These are phyloP conservation scores for Cladosporium sp. DNA, from an alignment of 2,329 filamentous ascomycete genomes.

Conservation along the genomic window DNA sequence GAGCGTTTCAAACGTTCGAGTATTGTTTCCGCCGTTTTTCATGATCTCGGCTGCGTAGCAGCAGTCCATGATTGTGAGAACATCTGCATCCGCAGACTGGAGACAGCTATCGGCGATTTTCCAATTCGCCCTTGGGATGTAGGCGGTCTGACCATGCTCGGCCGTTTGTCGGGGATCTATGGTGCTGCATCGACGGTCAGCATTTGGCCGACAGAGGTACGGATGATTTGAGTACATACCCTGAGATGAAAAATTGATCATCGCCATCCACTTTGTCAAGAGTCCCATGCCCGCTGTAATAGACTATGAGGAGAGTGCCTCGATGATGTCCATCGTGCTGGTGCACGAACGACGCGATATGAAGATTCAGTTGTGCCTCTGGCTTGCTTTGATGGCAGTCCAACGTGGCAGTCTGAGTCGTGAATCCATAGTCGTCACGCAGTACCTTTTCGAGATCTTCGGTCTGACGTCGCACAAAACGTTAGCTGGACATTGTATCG, in stretches of 20 bases:
- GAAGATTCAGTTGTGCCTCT: constrained; percentile 31
- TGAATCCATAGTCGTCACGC: not conserved
- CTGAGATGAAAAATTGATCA: not conserved
- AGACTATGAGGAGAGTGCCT: constrained; percentile 26
- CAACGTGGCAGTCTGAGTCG: constrained; percentile 18
- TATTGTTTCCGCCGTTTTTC: constrained; percentile 17
- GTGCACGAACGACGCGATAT: constrained; percentile 28
- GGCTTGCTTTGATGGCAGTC: constrained; percentile 30
- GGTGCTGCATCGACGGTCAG: not conserved
- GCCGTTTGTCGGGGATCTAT: not conserved
- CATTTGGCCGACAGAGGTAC: too few relatives aligned
- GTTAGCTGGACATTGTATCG: too few relatives aligned
- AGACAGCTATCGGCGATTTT: constrained; percentile 32
- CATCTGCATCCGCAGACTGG: constrained; percentile 32
- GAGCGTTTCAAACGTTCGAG: not conserved
- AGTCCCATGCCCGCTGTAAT: constrained; percentile 37
- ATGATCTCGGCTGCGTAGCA: constrained; percentile 35
- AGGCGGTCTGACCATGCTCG: not conserved
- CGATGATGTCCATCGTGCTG: constrained; percentile 17
- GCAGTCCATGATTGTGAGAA: constrained; percentile 37
- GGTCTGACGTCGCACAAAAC: too few relatives aligned
- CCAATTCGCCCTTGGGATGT: constrained; percentile 21
- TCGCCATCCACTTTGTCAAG: not conserved
- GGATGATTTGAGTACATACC: not conserved
- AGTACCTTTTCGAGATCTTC: not conserved